Percentiles rank a stretch among this genome's conserved stretches.
phyloP scores from a whole-genome alignment of 1,284 basidiomycete species.

The Volvariella volvacea region DNA sequence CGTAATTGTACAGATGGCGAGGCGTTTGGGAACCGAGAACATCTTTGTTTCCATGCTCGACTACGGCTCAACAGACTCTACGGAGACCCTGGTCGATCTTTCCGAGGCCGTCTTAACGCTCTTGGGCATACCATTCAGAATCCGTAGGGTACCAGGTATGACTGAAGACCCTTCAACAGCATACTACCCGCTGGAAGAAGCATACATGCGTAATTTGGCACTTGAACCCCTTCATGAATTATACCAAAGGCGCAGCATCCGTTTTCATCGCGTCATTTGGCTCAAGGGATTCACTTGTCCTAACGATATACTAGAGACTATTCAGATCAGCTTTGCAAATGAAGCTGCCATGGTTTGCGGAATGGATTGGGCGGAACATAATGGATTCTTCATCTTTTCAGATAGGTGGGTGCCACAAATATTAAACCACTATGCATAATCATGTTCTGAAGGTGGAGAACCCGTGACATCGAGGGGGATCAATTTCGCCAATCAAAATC shows the following conservation, averaged over 20 bases:
- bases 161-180: conserved; percentile 78
- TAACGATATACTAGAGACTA: conserved; percentile 90
- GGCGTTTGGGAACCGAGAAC: conserved; percentile 79
- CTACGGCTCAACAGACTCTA: conserved; percentile 89
- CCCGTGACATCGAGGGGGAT: conserved; percentile 92
- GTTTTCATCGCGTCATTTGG: conserved; percentile 89
- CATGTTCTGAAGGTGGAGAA: conserved; percentile 70
- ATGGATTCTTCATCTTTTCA: conserved; percentile 94
- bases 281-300: conserved; percentile 96
- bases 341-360: conserved; percentile 95
- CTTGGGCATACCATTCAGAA: conserved; percentile 86
- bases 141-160: conserved; percentile 83
- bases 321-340: conserved; percentile 83
- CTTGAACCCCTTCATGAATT: conserved; percentile 88
- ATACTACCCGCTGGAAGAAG: conserved; percentile 93
- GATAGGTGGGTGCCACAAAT: conserved; percentile 61
- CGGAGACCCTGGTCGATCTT: conserved; percentile 85
- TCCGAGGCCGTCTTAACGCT: conserved; percentile 90
- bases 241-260: conserved; percentile 65
- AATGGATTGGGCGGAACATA: conserved; percentile 98
- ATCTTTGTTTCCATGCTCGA: conserved; percentile 96
- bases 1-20: conserved; percentile 89
- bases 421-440: neutral
- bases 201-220: conserved; percentile 85
- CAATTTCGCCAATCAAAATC: conserved; percentile 94